Conservation (phyloP, 1,284 basidiomycete genomes). For the Cutaneotrichosporon spelunceum region DNA sequence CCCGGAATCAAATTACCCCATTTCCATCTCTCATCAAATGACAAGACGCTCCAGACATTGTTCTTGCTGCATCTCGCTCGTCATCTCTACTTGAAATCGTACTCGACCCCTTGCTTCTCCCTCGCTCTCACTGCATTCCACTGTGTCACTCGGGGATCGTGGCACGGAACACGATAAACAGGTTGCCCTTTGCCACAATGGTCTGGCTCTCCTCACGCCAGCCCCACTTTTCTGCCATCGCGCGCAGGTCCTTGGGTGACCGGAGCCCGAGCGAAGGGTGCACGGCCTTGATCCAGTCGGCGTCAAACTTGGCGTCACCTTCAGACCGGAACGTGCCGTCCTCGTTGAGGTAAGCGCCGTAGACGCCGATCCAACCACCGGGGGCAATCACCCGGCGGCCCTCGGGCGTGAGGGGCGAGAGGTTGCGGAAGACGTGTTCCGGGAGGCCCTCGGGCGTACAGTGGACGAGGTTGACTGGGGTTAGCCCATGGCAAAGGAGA, state of each 20-base stretch:
- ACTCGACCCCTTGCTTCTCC: neutral
- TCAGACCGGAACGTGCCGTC: conserved; percentile 36
- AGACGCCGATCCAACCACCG: conserved; percentile 37
- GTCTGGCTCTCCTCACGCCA: conserved; percentile 29
- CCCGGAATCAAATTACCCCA: neutral
- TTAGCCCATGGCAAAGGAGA: neutral
- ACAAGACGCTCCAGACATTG: neutral
- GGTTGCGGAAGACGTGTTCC: conserved; percentile 38
- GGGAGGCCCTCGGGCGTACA: conserved; percentile 34
- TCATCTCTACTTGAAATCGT: too few species aligned
- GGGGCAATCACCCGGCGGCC: conserved; percentile 19
- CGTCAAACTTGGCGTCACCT: conserved; percentile 40
- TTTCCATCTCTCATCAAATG: neutral
- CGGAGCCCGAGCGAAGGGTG: conserved; percentile 34
- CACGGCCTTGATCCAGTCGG: conserved; percentile 28
- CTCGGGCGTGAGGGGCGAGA: conserved; percentile 24
- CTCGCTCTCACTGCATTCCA: neutral
- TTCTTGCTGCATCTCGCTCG: neutral
- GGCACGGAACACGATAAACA: conserved; percentile 40
- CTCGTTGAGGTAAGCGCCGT: conserved; percentile 40
- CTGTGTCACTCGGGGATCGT: neutral
- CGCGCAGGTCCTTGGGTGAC: conserved; percentile 28
- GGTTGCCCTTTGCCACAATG: conserved; percentile 44
- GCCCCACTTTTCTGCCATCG: conserved; percentile 35
- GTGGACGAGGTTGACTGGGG: conserved; percentile 43